These are phyloP conservation scores for Didymosphaeria variabile DNA, from an alignment of 2,329 filamentous ascomycete species.

Conservation along the genomic window DNA sequence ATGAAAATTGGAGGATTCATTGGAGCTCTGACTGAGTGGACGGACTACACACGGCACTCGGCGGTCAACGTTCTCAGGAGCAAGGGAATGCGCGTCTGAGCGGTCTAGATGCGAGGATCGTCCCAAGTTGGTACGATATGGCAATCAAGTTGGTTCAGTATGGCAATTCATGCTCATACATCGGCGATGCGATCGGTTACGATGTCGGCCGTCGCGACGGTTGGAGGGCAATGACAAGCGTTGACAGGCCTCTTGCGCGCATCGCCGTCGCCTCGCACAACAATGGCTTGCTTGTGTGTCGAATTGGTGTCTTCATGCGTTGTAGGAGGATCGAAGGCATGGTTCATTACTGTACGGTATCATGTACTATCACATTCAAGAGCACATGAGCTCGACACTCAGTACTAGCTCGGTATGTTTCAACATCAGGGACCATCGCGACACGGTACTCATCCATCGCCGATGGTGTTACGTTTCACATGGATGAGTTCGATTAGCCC, in stretches of 20 bases:
- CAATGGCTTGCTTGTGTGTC: neutral
- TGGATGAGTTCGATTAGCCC: neutral
- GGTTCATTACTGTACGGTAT: neutral
- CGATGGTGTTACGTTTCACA: neutral
- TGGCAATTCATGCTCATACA: too few relatives aligned
- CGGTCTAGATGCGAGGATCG: neutral
- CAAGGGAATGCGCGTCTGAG: conserved; percentile 82
- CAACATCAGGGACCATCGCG: neutral
- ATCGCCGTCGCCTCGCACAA: neutral
- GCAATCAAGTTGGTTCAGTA: too few relatives aligned
- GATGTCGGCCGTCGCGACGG: neutral
- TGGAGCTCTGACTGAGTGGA: conserved; percentile 75
- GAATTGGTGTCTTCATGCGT: neutral
- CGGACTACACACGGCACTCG: conserved; percentile 81
- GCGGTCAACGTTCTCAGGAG: conserved; percentile 85
- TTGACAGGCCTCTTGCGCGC: neutral
- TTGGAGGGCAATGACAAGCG: neutral
- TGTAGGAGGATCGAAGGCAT: neutral
- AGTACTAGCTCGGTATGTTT: neutral
- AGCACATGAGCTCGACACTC: neutral
- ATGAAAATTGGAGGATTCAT: conserved; percentile 69
- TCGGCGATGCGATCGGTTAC: conserved; percentile 5
- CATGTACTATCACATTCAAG: neutral
- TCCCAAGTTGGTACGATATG: neutral
- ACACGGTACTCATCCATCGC: neutral